phyloP scores from a whole-genome alignment of 2,329 filamentous ascomycete genomes.

The Aspergillus fischeri region DNA sequence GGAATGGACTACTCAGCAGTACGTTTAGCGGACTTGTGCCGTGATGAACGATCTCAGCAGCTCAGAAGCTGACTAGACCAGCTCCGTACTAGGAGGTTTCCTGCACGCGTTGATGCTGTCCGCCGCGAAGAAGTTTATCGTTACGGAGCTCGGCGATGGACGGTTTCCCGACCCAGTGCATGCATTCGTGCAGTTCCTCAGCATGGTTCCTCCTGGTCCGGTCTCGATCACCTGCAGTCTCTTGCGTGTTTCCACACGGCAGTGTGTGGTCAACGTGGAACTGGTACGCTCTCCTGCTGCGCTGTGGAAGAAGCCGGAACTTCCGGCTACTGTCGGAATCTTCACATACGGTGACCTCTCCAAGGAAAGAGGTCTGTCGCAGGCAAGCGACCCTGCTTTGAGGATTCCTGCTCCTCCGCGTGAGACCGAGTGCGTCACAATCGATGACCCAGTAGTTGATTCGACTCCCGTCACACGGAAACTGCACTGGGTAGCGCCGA shows the following conservation, averaged over 20 bases:
- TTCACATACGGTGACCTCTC: constrained; percentile 14
- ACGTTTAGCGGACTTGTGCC: constrained; percentile 4
- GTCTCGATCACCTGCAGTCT: constrained; percentile 12
- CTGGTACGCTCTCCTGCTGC: background rate
- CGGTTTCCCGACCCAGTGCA: constrained; percentile 17
- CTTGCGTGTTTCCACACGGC: constrained; percentile 14
- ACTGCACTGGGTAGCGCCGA: constrained; percentile 18
- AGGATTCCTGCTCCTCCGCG: constrained; percentile 7
- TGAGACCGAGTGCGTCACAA: constrained; percentile 14
- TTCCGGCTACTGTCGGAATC: constrained; percentile 9
- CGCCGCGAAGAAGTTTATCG: constrained; percentile 12
- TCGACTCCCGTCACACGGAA: constrained; percentile 19
- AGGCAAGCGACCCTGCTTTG: background rate
- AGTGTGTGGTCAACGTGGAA: constrained; percentile 18
- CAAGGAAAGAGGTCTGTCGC: constrained; percentile 16
- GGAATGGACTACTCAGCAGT: constrained; percentile 22
- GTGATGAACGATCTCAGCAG: background rate
- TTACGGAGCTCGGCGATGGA: constrained; percentile 5
- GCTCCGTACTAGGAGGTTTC: constrained; percentile 20
- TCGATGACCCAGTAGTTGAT: constrained; percentile 20
- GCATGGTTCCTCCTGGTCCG: constrained; percentile 13
- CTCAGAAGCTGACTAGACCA: constrained; percentile 9
- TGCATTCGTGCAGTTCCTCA: constrained; percentile 19
- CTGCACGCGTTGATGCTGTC: constrained; percentile 17
- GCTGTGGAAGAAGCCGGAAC: background rate